These are phyloP conservation scores for Talaromyces thailandensis DNA, from an alignment of 495 filamentous ascomycete genomes.

Conservation along the genomic window DNA sequence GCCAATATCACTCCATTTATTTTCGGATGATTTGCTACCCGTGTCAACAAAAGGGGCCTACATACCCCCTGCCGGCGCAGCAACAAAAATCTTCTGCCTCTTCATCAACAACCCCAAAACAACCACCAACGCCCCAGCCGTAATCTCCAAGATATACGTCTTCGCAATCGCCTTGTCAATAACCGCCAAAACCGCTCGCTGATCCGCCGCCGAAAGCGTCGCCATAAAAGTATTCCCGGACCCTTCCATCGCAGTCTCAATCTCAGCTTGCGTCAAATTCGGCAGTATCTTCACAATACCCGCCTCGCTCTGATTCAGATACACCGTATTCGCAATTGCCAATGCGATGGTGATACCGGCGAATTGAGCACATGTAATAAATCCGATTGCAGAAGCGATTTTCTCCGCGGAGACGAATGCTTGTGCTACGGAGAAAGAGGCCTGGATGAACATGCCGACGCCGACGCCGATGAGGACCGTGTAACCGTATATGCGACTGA, in stretches of 20 bases:
- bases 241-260: background rate
- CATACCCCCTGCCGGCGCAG: background rate
- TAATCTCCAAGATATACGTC: constrained; percentile 40
- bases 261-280: background rate
- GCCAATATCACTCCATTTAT: too few relatives aligned
- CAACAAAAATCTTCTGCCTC: constrained; percentile 3
- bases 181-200: constrained; percentile 30
- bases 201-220: background rate
- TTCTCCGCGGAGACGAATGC: constrained; percentile 23
- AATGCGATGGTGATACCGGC: constrained; percentile 38
- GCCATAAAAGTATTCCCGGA: background rate
- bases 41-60: background rate
- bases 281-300: background rate
- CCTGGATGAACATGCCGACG: constrained; percentile 35
- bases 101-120: constrained; percentile 44
- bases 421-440: constrained; percentile 40
- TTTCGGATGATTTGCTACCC: too few relatives aligned
- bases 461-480: constrained; percentile 40
- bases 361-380: constrained; percentile 42
- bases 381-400: constrained; percentile 27
- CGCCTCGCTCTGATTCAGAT: constrained; percentile 9
- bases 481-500: constrained; percentile 42
- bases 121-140: constrained; percentile 35
- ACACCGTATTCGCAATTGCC: constrained; percentile 43
- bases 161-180: constrained; percentile 43